Conservation (phyloP, 2,329 filamentous ascomycete species). For the Penicillium sp. region DNA sequence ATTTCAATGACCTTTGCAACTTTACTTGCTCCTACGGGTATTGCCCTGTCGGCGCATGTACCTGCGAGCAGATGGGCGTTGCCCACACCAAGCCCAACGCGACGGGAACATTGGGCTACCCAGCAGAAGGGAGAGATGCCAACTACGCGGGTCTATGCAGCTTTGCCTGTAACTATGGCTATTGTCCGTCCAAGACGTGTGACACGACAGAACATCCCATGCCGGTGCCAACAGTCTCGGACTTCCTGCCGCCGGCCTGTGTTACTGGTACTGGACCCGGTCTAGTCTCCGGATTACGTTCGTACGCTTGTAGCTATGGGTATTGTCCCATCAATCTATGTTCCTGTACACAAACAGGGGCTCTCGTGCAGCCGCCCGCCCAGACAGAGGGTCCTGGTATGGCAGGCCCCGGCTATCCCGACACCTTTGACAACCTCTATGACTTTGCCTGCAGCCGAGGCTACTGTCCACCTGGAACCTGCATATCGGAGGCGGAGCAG, state of each 20-base stretch:
- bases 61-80: not conserved
- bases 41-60: conserved; percentile 2
- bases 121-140: conserved; percentile 13
- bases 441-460: not conserved
- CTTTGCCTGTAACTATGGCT: conserved; percentile 46
- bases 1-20: not conserved
- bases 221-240: not conserved
- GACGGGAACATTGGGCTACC: conserved; percentile 6
- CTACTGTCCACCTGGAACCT: not conserved
- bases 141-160: conserved; percentile 45
- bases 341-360: not conserved
- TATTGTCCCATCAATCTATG: conserved; percentile 1
- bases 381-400: not conserved
- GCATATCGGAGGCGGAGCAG: not conserved
- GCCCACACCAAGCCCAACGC: not conserved
- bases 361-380: not conserved
- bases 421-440: not conserved
- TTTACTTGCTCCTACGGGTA: conserved; percentile 1
- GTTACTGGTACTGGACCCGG: not conserved
- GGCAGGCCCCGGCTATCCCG: not conserved
- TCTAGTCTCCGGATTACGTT: not conserved
- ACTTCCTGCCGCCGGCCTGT: conserved; percentile 1
- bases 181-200: conserved; percentile 35
- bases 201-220: not conserved
- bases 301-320: not conserved